Base-by-base conservation (phyloP, 176 grass and related monocot genomes). In the Musa acuminata region DNA sequence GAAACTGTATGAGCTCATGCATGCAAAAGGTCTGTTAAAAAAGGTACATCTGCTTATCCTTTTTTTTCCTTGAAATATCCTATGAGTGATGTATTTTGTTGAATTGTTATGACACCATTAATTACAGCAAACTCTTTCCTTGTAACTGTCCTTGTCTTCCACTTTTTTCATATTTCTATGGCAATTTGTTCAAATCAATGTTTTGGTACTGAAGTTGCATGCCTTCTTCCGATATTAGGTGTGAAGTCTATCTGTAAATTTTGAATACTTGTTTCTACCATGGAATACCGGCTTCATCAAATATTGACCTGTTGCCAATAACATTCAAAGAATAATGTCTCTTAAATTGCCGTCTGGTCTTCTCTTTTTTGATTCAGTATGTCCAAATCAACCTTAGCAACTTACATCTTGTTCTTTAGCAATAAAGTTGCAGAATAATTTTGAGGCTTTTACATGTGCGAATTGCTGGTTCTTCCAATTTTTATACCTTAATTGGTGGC, bases 1-100 rank as follows among this genome's bases (percentile, higher is more conserved):
- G 9, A 98, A 98, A 53, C 65, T 98, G 53, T 91, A 93, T 54
- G 80, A 87, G 55, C 22, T 85, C 43, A 93, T 98, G 82, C 80
- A 72, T 75, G 74, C 64, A 29, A 80, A 93, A 80, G 87, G 90
- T 11, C 80, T 98, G 76, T 74, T 98, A 82, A 86, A 79, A 73
- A 87, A 93, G 90, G 87, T 93, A 85, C 49, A 52, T 71, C 27
- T 14, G 6, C 52, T 9, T 78, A 24, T 13, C 20, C 71, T 55
- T 17, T 20, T 25, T 19, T 69, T 17, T 19, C 17, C 14, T 58
- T 7, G 13, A 58, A 58, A 58, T 17, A 17, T 6, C 2, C 14
- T 17, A n/a, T n/a, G 55, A 43, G 35, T 6, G 35, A 5, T 58
- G 17, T n/a, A 16, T 0, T n/a, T 7, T 13, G 55, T 16, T 58